Evolutionary conservation across 257 asterid genomes (phyloP).

Genomic region (Nicotiana otophora): DNA sequence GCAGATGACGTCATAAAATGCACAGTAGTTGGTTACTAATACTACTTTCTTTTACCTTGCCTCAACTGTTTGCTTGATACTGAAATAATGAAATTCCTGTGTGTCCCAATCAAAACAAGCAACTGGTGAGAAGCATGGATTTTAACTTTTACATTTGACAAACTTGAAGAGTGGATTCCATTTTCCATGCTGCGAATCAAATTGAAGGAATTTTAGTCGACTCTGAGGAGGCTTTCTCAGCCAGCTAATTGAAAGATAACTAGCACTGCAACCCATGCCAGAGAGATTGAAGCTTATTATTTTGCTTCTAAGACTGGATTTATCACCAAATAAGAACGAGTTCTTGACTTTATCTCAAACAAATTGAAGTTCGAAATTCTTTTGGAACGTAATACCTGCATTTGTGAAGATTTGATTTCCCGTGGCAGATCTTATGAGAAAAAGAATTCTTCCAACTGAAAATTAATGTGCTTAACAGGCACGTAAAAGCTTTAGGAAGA

Average conservation of each 20-base stretch:
- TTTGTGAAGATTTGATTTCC: background rate
- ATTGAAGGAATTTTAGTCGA: background rate
- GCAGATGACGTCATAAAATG: background rate
- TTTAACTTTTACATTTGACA: too few species aligned
- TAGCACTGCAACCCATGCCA: constrained; percentile 9
- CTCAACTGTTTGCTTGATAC: background rate
- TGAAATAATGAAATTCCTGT: background rate
- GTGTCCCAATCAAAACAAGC: constrained; percentile 12
- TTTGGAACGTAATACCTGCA: background rate
- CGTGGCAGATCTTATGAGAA: background rate
- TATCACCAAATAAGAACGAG: background rate
- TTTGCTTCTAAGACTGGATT: background rate
- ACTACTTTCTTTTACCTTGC: background rate
- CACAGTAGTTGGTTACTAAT: background rate
- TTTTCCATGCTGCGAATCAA: background rate
- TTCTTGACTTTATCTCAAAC: too few species aligned
- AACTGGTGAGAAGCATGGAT: background rate
- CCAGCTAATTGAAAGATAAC: background rate
- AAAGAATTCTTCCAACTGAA: background rate
- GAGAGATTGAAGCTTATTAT: background rate
- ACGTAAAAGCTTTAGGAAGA: background rate
- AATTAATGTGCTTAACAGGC: background rate
- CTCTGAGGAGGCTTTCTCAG: background rate
- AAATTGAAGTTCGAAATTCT: background rate
- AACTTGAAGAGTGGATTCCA: too few species aligned